phyloP scores from a whole-genome alignment of 345 rosid species.

The Syzygium oleosum region DNA sequence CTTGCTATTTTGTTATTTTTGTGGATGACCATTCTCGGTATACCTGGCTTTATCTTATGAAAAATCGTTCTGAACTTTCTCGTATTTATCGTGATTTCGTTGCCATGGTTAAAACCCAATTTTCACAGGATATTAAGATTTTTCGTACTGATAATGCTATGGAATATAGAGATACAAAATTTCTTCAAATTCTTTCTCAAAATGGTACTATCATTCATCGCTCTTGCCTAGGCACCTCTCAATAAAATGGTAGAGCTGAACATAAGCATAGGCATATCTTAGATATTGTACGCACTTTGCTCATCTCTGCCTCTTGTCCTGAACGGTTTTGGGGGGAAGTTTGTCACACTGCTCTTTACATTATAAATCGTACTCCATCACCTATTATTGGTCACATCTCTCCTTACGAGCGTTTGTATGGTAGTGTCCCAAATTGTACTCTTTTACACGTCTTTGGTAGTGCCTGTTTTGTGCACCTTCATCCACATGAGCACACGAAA shows the following conservation, averaged over 20 bases:
- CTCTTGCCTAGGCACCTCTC: neutral
- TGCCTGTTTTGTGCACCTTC: neutral
- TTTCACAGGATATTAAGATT: neutral
- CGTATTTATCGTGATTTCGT: neutral
- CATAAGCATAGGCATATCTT: neutral
- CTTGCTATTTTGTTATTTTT: neutral
- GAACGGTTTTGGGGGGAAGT: neutral
- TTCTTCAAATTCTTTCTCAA: neutral
- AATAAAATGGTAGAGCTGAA: neutral
- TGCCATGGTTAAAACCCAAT: neutral
- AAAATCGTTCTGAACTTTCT: neutral
- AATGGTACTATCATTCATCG: neutral
- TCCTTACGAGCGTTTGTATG: neutral
- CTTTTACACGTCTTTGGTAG: accelerated
- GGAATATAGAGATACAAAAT: neutral
- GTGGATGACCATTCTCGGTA: neutral
- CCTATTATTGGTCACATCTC: no score
- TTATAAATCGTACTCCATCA: neutral
- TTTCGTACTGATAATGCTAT: neutral
- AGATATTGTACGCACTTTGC: neutral
- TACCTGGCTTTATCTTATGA: neutral
- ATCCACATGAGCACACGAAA: neutral
- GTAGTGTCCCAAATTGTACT: neutral
- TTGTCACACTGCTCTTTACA: neutral
- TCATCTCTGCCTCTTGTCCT: neutral